These are phyloP conservation scores for Kwoniella newhampshirensis DNA, from an alignment of 768 basidiomycete genomes.

Conservation along the genomic window DNA sequence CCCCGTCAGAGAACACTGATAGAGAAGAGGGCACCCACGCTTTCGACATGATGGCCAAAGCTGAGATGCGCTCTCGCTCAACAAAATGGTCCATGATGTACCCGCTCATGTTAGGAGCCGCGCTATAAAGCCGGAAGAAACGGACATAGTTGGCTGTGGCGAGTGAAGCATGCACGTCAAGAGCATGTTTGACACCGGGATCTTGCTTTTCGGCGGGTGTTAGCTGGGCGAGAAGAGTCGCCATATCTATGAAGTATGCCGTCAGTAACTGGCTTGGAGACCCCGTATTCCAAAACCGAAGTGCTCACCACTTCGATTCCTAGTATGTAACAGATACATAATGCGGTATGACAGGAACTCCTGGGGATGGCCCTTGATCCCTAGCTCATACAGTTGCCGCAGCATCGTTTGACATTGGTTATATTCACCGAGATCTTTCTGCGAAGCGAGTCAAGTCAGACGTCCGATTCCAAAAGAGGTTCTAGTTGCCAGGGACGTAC, in stretches of 20 bases:
- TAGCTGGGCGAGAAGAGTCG: constrained; percentile 95
- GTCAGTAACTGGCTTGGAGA: not conserved
- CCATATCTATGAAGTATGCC: constrained; percentile 67
- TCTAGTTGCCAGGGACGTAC: constrained; percentile 59
- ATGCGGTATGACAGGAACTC: constrained; percentile 98
- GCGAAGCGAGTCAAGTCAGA: constrained; percentile 15
- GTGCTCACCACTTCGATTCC: constrained; percentile 81
- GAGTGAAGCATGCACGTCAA: constrained; percentile 81
- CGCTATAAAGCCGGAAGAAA: constrained; percentile 78
- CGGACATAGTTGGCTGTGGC: constrained; percentile 92
- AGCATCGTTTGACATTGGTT: constrained; percentile 95
- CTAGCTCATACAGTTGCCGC: constrained; percentile 85
- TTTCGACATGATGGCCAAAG: constrained; percentile 85
- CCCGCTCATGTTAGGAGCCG: constrained; percentile 92
- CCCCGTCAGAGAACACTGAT: constrained; percentile 1
- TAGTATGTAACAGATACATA: constrained; percentile 88
- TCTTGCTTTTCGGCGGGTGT: constrained; percentile 84
- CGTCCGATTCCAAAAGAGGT: no score
- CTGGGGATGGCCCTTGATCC: constrained; percentile 85
- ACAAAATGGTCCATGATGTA: constrained; percentile 99
- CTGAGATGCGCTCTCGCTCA: constrained; percentile 80
- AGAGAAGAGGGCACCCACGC: constrained; percentile 63
- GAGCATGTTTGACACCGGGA: constrained; percentile 78
- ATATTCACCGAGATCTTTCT: constrained; percentile 98
- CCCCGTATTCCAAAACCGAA: not conserved